Evolutionary conservation across 352 stramenopile genomes (phyloP), one percentile per base, ranked within the genome.

Genomic region (Pythium insidiosum): DNA sequence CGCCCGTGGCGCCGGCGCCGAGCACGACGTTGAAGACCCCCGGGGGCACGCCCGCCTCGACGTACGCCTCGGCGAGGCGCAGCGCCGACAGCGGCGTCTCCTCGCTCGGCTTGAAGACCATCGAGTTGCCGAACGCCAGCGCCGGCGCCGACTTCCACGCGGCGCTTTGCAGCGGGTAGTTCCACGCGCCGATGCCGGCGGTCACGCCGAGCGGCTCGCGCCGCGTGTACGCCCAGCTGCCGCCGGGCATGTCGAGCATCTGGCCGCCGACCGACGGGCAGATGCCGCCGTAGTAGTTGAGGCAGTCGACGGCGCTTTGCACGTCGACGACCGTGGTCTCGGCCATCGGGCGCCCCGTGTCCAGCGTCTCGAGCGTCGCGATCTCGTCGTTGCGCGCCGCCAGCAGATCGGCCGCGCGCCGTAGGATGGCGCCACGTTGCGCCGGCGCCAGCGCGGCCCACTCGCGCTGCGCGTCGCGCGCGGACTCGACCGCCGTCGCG

Each of bases 41-140:
- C 15, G 79, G 60, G 0, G 78, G 78, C 0, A 91, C 71, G 16
- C 78, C 78, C 6, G 78, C 78, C 28, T 85, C 71, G 18, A 83
- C 1, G 25, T 88, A 88, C 20, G 72, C 57, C 50, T 87, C 66
- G 0, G 75, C 78, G 24, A 91, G 59, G 26, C 75, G 62, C 29
- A 90, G 47, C 18, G 78, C 78, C 18, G 74, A 68, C 23, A 90
- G 52, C 12, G 87, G 86, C 38, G 87, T 96, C 61, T 95, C 74
- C 45, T 91, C 78, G 0, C 82, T 90, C 7, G 85, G 73, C 57
- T 97, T 97, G 51, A 97, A 82, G n/a, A 97, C 77, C 67, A 96
- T 87, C 18, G 84, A 76, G 58, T 94, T 96, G 21, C 89, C 89
- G 44, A 88, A 91, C 13, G 81, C 73, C 24, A 97, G 64, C 11